A percentile compares a stretch with the other conserved stretches of the same genome.
Conservation (phyloP, 2,329 filamentous ascomycete species). For the Apiospora rasikravindrae region DNA sequence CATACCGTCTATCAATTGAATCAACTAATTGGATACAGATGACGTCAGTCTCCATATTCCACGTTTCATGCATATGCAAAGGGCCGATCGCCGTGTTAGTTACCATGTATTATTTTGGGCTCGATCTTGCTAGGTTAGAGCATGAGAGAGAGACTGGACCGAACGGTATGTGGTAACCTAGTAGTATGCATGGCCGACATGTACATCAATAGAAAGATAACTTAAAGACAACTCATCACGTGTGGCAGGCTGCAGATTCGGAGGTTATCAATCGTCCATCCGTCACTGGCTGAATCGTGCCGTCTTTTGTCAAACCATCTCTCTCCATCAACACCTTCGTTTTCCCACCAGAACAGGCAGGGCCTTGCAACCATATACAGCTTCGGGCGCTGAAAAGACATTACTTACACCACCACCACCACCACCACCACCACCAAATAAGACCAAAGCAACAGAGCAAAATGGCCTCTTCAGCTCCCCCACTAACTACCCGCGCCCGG, state of each 20-base stretch:
- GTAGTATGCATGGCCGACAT: background rate
- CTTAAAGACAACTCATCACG: background rate
- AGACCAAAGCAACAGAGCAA: background rate
- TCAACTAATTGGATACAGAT: conserved; percentile 23
- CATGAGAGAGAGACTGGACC: background rate
- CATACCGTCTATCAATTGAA: background rate
- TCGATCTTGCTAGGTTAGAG: background rate
- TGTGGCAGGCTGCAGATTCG: conserved; percentile 9
- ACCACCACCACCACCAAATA: background rate
- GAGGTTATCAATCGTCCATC: background rate
- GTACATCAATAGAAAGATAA: background rate
- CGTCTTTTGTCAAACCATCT: background rate
- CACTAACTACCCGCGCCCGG: conserved; percentile 64
- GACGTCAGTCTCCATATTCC: conserved; percentile 37
- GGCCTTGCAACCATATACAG: background rate
- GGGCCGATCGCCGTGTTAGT: conserved; percentile 20
- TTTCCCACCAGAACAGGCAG: background rate
- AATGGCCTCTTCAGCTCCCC: conserved; percentile 37
- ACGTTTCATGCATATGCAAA: conserved; percentile 34
- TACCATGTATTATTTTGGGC: background rate
- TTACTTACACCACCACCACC: background rate
- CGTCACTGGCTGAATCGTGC: background rate
- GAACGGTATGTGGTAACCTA: background rate
- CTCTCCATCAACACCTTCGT: conserved; percentile 3
- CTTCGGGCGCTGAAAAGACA: background rate